Conservation (phyloP, 306 rosid species). For the Castanea crenata region DNA sequence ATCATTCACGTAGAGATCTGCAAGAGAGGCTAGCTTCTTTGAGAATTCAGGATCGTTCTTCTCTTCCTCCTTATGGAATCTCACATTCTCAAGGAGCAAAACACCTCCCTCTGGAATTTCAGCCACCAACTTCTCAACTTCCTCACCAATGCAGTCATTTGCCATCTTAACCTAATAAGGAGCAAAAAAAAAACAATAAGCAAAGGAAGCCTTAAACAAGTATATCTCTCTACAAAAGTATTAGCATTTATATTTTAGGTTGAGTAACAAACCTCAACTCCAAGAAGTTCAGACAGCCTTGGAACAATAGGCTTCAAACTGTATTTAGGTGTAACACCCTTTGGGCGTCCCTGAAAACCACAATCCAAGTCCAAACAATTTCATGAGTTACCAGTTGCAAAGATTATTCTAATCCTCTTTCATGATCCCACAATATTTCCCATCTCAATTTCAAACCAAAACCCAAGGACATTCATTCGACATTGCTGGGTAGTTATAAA, state of each 20-base stretch:
- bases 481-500: background rate
- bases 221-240: background rate
- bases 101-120: constrained; percentile 80
- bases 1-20: constrained; percentile 89
- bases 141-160: constrained; percentile 71
- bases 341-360: constrained; percentile 86
- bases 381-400: background rate
- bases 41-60: constrained; percentile 93
- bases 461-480: background rate
- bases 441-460: background rate
- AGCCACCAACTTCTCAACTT: constrained; percentile 79
- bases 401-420: background rate
- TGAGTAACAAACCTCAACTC: constrained; percentile 44
- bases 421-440: too few relatives aligned
- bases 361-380: constrained; percentile 5
- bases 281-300: constrained; percentile 82
- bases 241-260: background rate
- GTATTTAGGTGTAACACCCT: constrained; percentile 93
- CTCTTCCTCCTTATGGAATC: constrained; percentile 96
- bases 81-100: constrained; percentile 89
- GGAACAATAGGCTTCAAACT: constrained; percentile 94
- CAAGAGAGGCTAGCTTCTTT: constrained; percentile 90
- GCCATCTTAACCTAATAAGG: constrained; percentile 66
- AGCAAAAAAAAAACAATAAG: background rate
- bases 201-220: background rate